Evolutionary conservation across 1,139 yeast species (phyloP).

Genomic region (Scheffersomyces cryptocercus): DNA sequence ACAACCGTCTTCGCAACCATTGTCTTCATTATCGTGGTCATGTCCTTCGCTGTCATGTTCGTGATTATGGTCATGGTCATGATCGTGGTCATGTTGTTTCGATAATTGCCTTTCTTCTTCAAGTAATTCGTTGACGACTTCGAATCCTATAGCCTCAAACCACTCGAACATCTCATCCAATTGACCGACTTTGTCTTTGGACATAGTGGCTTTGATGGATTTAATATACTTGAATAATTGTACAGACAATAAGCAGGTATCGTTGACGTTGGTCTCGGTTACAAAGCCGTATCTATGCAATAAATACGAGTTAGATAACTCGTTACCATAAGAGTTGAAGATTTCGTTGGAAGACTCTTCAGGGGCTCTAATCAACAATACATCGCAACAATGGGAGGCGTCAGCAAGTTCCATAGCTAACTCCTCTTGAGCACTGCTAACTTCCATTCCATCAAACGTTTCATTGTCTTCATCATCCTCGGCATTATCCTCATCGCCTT

Average conservation of each 20-base stretch:
- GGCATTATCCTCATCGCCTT: not conserved
- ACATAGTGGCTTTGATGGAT: conserved; percentile 19
- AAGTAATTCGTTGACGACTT: conserved; percentile 38
- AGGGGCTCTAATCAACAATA: conserved; percentile 45
- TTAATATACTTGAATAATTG: conserved; percentile 50
- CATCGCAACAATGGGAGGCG: conserved; percentile 56
- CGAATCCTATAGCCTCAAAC: conserved; percentile 62
- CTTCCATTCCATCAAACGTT: not conserved
- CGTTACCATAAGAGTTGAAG: conserved; percentile 77
- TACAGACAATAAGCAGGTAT: conserved; percentile 55
- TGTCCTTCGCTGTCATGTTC: conserved; percentile 1
- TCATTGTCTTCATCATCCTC: conserved; percentile 6
- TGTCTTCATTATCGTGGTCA: conserved; percentile 6
- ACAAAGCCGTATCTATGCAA: conserved; percentile 79
- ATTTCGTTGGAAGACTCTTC: conserved; percentile 53
- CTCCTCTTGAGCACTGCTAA: conserved; percentile 16
- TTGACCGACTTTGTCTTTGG: conserved; percentile 28
- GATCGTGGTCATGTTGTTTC: conserved; percentile 17
- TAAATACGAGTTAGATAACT: conserved; percentile 60
- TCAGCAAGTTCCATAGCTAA: conserved; percentile 34
- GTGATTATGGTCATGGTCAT: conserved; percentile 3
- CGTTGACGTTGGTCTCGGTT: conserved; percentile 54
- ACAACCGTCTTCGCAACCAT: conserved; percentile 8
- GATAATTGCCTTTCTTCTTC: conserved; percentile 19
- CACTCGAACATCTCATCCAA: conserved; percentile 53